phyloP scores from a whole-genome alignment of 495 filamentous ascomycete species.

The Staphylotrichum tortipilum region DNA sequence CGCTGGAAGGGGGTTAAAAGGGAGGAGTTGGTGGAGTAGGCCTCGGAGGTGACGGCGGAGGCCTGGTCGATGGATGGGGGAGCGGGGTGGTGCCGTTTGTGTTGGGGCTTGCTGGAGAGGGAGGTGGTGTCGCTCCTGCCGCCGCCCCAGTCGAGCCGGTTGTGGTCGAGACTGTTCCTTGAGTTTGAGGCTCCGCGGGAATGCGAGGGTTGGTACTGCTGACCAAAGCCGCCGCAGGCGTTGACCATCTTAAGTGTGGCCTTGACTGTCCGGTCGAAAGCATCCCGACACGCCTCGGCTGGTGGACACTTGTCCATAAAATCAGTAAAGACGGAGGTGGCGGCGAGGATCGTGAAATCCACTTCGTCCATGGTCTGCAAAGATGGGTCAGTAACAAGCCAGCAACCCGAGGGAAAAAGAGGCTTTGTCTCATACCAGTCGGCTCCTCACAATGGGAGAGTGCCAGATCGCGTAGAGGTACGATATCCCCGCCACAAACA shows the following conservation, averaged over 20 bases:
- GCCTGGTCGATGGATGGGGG: conserved; percentile 9
- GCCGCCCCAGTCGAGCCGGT: conserved; percentile 24
- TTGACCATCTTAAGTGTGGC: conserved; percentile 89
- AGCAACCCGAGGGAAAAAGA: background rate
- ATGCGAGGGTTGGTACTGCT: conserved; percentile 9
- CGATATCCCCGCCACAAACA: conserved; percentile 96
- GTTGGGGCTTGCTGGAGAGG: conserved; percentile 1
- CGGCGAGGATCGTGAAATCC: conserved; percentile 91
- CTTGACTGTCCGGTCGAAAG: conserved; percentile 91
- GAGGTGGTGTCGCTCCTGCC: conserved; percentile 13
- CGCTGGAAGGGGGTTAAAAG: conserved; percentile 14
- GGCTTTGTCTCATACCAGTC: conserved; percentile 56
- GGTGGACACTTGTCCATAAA: conserved; percentile 36
- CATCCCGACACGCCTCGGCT: conserved; percentile 71
- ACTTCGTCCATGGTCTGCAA: conserved; percentile 82
- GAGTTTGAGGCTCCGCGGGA: background rate
- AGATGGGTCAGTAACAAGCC: conserved; percentile 22
- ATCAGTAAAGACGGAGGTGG: conserved; percentile 52
- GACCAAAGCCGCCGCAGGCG: conserved; percentile 71
- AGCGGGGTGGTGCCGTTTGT: conserved; percentile 14
- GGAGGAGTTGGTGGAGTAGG: conserved; percentile 18
- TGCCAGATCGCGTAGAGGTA: conserved; percentile 98
- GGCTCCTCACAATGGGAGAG: conserved; percentile 74
- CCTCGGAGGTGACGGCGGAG: conserved; percentile 10
- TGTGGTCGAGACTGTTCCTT: conserved; percentile 15